These are phyloP conservation scores for Sporothrix mexicana DNA, from an alignment of 2,329 filamentous ascomycete species.

Conservation along the genomic window DNA sequence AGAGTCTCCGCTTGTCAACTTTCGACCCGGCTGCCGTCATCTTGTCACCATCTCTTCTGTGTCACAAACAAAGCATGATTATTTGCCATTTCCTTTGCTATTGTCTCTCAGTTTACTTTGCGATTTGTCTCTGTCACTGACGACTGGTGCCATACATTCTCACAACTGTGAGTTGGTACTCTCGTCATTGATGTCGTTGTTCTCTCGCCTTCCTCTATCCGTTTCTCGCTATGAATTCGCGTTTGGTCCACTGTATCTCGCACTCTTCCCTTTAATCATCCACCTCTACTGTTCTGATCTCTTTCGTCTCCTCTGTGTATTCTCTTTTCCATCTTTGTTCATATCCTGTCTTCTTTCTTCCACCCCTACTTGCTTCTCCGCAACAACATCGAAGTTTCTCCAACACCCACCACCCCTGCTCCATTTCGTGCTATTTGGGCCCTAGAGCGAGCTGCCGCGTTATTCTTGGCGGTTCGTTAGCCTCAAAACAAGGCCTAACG, in stretches of 20 bases:
- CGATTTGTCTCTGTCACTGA: too few relatives aligned
- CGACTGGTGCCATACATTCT: not conserved
- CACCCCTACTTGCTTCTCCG: not conserved
- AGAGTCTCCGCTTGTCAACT: too few relatives aligned
- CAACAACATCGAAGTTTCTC: not conserved
- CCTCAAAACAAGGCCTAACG: not conserved
- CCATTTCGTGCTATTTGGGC: not conserved
- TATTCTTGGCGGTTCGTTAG: not conserved
- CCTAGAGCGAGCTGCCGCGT: not conserved
- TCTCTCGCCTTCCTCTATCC: not conserved
- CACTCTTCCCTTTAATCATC: too few relatives aligned
- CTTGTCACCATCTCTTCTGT: too few relatives aligned
- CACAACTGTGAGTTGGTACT: not conserved
- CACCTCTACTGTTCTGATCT: too few relatives aligned
- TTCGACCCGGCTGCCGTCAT: too few relatives aligned
- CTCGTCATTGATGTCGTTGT: not conserved
- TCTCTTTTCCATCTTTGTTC: constrained; percentile 7
- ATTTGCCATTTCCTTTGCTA: too few relatives aligned
- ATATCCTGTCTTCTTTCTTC: not conserved
- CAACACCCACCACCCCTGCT: not conserved
- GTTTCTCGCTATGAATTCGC: not conserved
- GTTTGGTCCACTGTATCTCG: too few relatives aligned
- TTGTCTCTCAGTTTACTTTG: too few relatives aligned
- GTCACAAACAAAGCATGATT: too few relatives aligned
- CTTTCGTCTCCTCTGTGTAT: not conserved